These are phyloP conservation scores for Trifolium fragiferum DNA, from an alignment of 306 rosid genomes.

Conservation along the genomic window DNA sequence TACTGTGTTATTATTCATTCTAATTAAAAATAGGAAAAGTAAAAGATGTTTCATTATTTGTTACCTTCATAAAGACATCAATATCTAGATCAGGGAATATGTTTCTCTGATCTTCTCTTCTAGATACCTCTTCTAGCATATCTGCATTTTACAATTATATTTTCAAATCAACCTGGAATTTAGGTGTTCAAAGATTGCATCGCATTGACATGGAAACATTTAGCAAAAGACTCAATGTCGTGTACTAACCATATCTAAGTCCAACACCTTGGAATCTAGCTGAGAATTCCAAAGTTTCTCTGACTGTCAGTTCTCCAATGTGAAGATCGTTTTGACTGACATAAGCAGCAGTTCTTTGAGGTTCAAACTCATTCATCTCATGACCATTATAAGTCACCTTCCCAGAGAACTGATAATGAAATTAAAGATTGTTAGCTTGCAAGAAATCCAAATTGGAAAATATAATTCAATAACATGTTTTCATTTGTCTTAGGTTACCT, in stretches of 20 bases:
- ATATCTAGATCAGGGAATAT: slow-evolving; percentile 44
- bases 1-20: neutral
- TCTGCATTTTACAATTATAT: slow-evolving; percentile 19
- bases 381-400: too few species aligned
- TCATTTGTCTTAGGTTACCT: slow-evolving; percentile 12
- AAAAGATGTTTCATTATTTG: neutral
- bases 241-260: slow-evolving; percentile 37
- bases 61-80: slow-evolving; percentile 45
- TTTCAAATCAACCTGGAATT: neutral
- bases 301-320: slow-evolving; percentile 41
- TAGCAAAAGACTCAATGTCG: neutral
- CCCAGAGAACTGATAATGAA: too few species aligned
- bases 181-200: neutral
- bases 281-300: slow-evolving; percentile 48
- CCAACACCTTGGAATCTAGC: slow-evolving; percentile 49
- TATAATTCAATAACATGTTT: neutral
- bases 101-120: slow-evolving; percentile 40
- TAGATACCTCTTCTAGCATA: slow-evolving; percentile 40
- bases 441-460: neutral
- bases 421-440: too few species aligned
- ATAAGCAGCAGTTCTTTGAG: too few species aligned
- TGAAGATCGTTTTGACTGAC: too few species aligned
- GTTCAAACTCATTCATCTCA: too few species aligned
- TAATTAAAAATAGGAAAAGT: neutral
- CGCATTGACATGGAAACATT: neutral